phyloP scores from a whole-genome alignment of 106 monocot species.

The Apostasia shenzhenica region DNA sequence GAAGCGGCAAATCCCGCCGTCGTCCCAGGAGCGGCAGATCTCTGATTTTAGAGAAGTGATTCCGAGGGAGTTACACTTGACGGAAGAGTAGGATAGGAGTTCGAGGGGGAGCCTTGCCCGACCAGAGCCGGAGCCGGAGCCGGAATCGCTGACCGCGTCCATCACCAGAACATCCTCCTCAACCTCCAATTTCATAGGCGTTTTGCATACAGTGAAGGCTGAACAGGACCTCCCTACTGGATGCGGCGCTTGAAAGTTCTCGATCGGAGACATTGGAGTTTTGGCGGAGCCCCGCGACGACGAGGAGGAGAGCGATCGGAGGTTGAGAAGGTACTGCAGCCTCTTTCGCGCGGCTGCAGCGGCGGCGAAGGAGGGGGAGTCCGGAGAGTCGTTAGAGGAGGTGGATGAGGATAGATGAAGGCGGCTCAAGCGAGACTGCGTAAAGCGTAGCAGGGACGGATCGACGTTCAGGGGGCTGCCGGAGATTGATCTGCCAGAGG shows the following conservation, averaged over 20 bases:
- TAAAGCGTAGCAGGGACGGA: not conserved
- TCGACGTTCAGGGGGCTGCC: constrained; percentile 1
- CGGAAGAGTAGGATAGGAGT: not conserved
- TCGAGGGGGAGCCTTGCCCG: not conserved
- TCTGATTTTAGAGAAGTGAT: constrained; percentile 5
- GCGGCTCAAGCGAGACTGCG: not conserved
- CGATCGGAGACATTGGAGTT: constrained; percentile 2
- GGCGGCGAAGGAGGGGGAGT: not conserved
- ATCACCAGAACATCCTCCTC: constrained; percentile 8
- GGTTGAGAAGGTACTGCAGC: constrained; percentile 1
- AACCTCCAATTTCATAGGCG: not conserved
- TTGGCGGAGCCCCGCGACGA: not conserved
- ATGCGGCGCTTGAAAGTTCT: not conserved
- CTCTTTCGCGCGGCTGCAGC: not conserved
- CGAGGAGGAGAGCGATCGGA: not conserved
- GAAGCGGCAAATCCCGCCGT: constrained; percentile 1
- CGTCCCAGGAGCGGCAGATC: constrained; percentile 12
- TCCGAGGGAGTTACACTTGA: not conserved
- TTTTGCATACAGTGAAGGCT: not conserved
- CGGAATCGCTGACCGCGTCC: not conserved
- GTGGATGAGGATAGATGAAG: not conserved
- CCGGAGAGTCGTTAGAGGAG: constrained; percentile 3
- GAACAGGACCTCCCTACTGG: not conserved
- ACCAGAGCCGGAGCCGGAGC: not conserved
- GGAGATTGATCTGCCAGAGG: not conserved